Conservation (phyloP, 164 flowering plant species). For the Vitis labrusca region DNA sequence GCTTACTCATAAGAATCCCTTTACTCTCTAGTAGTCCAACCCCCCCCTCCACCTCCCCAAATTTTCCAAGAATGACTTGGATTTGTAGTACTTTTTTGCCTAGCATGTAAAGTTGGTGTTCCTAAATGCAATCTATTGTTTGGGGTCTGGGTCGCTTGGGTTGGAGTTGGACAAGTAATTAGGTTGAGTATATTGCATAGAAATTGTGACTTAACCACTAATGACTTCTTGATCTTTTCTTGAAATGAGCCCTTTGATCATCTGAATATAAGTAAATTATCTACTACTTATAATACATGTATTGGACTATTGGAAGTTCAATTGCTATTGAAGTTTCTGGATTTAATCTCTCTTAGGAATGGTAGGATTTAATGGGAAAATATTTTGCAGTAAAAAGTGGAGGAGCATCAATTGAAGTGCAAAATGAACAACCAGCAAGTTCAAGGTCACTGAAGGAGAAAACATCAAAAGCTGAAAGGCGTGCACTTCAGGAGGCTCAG, state of each 20-base stretch:
- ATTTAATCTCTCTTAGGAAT: background rate
- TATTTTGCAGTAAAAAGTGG: conserved; percentile 38
- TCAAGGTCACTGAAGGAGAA: conserved; percentile 71
- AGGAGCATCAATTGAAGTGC: conserved; percentile 39
- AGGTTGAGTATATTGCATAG: background rate
- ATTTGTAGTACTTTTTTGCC: background rate
- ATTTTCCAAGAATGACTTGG: background rate
- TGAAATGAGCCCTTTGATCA: no score
- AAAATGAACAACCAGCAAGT: conserved; percentile 34
- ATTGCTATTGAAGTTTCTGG: background rate
- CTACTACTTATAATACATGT: no score
- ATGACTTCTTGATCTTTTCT: no score
- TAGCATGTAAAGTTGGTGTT: background rate
- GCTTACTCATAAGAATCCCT: no score
- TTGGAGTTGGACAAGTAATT: background rate
- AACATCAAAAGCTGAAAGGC: conserved; percentile 86
- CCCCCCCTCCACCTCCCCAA: no score
- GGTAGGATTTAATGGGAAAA: background rate
- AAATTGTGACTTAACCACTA: background rate
- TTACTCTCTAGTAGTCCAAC: no score
- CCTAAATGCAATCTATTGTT: background rate
- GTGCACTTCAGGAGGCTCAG: conserved; percentile 92
- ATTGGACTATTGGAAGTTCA: background rate
- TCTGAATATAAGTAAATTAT: no score
- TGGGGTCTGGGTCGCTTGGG: background rate